Evolutionary conservation across 768 basidiomycete species (phyloP), one percentile per base, ranked within the genome.

Genomic region (Rhodotorula sphaerocarpa): DNA sequence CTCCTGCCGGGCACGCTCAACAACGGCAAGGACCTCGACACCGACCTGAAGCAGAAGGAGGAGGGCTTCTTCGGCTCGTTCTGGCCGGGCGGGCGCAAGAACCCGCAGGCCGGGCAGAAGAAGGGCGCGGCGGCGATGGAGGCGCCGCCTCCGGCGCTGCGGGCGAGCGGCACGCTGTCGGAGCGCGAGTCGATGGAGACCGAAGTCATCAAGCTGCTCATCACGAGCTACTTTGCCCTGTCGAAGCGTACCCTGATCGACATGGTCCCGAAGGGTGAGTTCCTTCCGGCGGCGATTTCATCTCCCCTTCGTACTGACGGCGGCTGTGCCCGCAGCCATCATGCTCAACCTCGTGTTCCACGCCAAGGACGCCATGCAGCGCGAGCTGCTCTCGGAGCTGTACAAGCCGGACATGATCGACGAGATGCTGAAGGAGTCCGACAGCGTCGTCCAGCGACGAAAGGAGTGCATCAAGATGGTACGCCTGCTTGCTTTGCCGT

Each of bases 161-260:
- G 87, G 63, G 93, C 95, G 3, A 89, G 93, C 70, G 83, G 85
- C 16, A 88, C 89, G 18, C 78, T 97, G 70, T 95, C 81, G 74
- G 95, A 99, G 68, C 81, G 95, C 56, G 95, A 99, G 79, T 85
- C 86, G 34, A 88, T 97, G 86, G 95, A 99, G 77, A 97, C 93
- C 0, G 95, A 99, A 73, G 91, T 99, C 67, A 97, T 97, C 84
- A 99, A 99, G 77, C 81, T 96, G 50, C 84, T 99, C 73, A 97
- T 97, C 71, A 82, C 87, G 75, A 95, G 90, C 7, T 73, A 66
- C 57, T 66, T 63, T 56, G 60, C 60, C 12, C 60, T 70, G 20
- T 66, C 69, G 52, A 70, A 99, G 79, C 86, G 92, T 61, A 93
- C 96, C 77, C 90, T 97, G 88, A 97, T 97, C 72, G 93, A 97